A percentile compares a stretch with the other conserved stretches of the same genome.
Conservation (phyloP, 2,329 filamentous ascomycete species). For the Botrytis elliptica region DNA sequence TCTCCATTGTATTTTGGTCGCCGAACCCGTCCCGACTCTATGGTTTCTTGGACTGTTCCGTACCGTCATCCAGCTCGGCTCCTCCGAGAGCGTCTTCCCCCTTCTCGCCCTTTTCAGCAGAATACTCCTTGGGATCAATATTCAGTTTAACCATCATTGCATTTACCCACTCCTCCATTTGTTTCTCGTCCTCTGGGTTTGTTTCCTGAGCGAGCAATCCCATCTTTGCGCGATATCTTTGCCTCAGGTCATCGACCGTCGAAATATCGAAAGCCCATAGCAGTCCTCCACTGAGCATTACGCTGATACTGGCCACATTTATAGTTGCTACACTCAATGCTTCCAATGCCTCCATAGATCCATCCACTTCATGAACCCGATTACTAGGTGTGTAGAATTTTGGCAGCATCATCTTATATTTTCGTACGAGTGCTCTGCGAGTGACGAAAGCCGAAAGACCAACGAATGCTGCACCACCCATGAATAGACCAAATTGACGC, state of each 20-base stretch:
- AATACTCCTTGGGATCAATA: conserved; percentile 38
- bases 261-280: conserved; percentile 78
- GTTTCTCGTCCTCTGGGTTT: conserved; percentile 55
- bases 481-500: conserved; percentile 67
- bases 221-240: conserved; percentile 47
- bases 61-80: conserved; percentile 4
- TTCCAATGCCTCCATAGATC: conserved; percentile 72
- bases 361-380: conserved; percentile 54
- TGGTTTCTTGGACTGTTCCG: conserved; percentile 20
- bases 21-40: conserved; percentile 8
- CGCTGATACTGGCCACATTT: conserved; percentile 73
- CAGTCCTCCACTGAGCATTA: conserved; percentile 71
- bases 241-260: conserved; percentile 62
- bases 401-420: conserved; percentile 61
- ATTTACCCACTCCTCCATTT: conserved; percentile 62
- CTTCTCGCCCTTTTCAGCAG: conserved; percentile 15
- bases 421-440: conserved; percentile 65
- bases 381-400: conserved; percentile 70
- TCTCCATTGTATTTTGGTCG: background rate
- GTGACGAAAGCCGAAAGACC: conserved; percentile 69
- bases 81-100: background rate
- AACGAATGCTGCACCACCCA: conserved; percentile 74
- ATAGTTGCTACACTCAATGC: conserved; percentile 84
- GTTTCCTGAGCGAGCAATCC: conserved; percentile 40
- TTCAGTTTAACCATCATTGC: conserved; percentile 59